Evolutionary conservation across 495 filamentous ascomycete species (phyloP), one percentile per base, ranked within the genome.

Genomic region (Penicillium coffeae): DNA sequence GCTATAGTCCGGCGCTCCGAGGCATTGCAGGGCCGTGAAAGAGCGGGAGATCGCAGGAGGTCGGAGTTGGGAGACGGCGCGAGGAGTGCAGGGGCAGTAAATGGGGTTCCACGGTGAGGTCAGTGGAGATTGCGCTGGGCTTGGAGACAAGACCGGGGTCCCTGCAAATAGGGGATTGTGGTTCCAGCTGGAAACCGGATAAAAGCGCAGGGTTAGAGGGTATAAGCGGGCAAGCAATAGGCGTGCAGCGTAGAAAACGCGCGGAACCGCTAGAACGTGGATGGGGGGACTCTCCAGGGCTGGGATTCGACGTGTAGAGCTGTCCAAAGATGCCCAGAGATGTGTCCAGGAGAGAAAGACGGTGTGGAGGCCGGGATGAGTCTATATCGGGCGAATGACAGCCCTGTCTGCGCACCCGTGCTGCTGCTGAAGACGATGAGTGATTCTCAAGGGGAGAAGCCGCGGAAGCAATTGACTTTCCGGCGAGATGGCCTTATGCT

Each of bases 341-440:
- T n/a, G 38, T 18, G 2, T 20, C 8, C 19, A 21, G 19, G 38
- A 21, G 38, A 44, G 43, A 61, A 52, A 55, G 51, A 61, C 51
- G 58, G 55, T 61, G 58, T 51, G 38, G 45, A 10, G 4, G 4
- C 25, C 25, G 25, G 10, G 10, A 43, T 42, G 45, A 35, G 38
- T 25, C 25, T 22, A 47, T 52, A 51, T 57, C 45, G 42, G 58
- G 52, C 69, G 65, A 72, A 72, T 72, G 57, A 63, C 56, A 58
- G 52, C n/a, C 30, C 59, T 36, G 40, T 81, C 12, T 77, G 78
- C 16, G 81, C 85, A 52, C 74, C 91, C 42, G 74, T 85, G 33
- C 78, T 38, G 47, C 37, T 30, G 16, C 8, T 41, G 25, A 30
- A 4, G 5, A 4, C 25, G 10, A 30, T 30, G 25, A 30, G 20